A percentile compares a stretch with the other conserved stretches of the same genome.
Evolutionary conservation across 371 early-diverging fungal genomes (phyloP).

Genomic region (Parasitella parasitica): DNA sequence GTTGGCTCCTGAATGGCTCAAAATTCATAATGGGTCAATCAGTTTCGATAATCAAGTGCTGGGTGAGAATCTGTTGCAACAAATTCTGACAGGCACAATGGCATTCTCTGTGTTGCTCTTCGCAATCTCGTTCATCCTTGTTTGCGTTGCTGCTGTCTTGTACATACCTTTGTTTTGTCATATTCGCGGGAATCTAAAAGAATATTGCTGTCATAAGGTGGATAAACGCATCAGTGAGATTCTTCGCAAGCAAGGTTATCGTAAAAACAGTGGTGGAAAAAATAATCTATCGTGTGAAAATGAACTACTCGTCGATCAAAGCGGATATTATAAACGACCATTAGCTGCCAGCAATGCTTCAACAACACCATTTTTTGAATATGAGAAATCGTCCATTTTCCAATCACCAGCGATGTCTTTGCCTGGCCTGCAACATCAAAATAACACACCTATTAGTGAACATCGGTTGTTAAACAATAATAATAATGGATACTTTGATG

Average conservation of each 20-base stretch:
- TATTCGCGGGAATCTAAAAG: constrained; percentile 88
- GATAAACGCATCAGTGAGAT: constrained; percentile 65
- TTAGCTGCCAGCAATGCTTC: not conserved
- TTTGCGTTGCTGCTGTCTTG: constrained; percentile 65
- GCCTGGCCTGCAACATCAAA: not conserved
- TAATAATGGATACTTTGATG: not conserved
- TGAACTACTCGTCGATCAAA: not conserved
- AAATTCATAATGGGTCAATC: constrained; percentile 16
- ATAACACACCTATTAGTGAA: not conserved
- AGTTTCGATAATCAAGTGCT: constrained; percentile 24
- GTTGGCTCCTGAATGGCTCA: constrained; percentile 31
- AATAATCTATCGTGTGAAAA: not conserved
- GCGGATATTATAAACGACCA: not conserved
- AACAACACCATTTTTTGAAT: not conserved
- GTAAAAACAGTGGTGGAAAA: not conserved
- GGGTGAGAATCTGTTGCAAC: constrained; percentile 23
- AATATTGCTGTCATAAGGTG: constrained; percentile 89
- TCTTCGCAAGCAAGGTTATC: constrained; percentile 10
- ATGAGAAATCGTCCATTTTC: not conserved
- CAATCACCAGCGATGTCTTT: not conserved
- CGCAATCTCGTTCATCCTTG: constrained; percentile 53
- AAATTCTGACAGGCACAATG: constrained; percentile 45
- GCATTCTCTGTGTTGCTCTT: constrained; percentile 40
- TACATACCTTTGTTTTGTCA: constrained; percentile 82
- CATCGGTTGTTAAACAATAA: not conserved